phyloP scores from a whole-genome alignment of 1,139 yeast species.

The Blastobotrys buckinghamii region DNA sequence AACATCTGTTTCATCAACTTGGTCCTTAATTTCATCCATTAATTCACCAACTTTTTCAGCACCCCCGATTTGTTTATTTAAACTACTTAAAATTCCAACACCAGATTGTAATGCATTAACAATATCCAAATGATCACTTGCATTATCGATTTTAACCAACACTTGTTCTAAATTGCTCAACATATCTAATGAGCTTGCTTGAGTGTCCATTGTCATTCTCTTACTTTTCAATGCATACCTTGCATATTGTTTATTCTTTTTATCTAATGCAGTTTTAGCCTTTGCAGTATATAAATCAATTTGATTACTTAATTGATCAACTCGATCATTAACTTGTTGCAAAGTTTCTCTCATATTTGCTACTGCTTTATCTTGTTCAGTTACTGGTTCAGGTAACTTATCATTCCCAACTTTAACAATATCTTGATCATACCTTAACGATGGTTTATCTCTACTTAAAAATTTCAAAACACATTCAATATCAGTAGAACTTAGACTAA shows the following conservation, averaged over 20 bases:
- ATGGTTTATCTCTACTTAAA: constrained; percentile 26
- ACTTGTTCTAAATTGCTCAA: constrained; percentile 32
- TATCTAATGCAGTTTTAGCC: constrained; percentile 26
- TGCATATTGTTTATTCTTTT: constrained; percentile 25
- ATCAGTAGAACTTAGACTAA: constrained; percentile 20
- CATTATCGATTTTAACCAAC: constrained; percentile 27
- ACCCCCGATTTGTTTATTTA: constrained; percentile 32
- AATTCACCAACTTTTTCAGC: constrained; percentile 34
- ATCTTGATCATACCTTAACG: constrained; percentile 19
- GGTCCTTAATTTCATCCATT: constrained; percentile 33
- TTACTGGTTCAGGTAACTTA: constrained; percentile 13
- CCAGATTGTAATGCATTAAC: constrained; percentile 31
- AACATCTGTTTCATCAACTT: constrained; percentile 30
- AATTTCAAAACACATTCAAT: constrained; percentile 26
- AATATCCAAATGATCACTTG: constrained; percentile 25
- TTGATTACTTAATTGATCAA: constrained; percentile 22
- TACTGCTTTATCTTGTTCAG: constrained; percentile 31
- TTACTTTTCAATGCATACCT: constrained; percentile 27
- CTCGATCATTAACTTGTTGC: constrained; percentile 24
- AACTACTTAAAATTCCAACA: constrained; percentile 25
- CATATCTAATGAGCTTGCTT: constrained; percentile 26
- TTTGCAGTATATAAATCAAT: constrained; percentile 19
- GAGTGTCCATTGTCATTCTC: constrained; percentile 26
- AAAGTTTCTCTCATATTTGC: constrained; percentile 28
- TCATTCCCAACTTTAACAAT: constrained; percentile 19